Evolutionary conservation across 345 rosid species (phyloP), one percentile per base, ranked within the genome.

Genomic region (Camelina sativa): DNA sequence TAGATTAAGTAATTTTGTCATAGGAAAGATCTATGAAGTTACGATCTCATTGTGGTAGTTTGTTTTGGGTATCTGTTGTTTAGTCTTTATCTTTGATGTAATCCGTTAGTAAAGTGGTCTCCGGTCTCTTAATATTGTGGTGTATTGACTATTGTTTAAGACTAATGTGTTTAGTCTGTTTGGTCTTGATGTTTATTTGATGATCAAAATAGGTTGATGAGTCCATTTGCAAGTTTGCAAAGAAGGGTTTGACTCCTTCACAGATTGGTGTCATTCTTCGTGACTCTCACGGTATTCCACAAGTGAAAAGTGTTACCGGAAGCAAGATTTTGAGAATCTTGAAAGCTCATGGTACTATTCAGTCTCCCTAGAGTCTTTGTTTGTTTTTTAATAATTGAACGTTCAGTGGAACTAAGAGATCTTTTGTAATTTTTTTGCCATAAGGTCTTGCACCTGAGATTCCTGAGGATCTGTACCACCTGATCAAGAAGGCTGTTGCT

Each of bases 401-500:
- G 43, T n/a, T 53, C 5, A 11, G 1, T 1, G 13, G 0, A 63
- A 11, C 60, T 75, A 17, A 74, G 7, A 7, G 11, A 4, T 34
- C 1, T 2, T 12, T 32, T 55, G 34, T 22, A 1, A 48, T 57
- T 16, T n/a, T 0, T 34, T 34, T 6, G 8, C 9, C 3, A 37
- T 15, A 60, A 86, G 92, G 94, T 61, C 92, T 91, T 83, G 93
- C 97, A 8, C 97, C 98, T 58, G 96, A 91, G 78, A 89, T 93
- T 8, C 97, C 97, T 1, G 98, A 91, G 84, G 94, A 93, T 78
- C 76, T 93, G 61, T 91, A 93, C 54, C 98, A 91, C 74, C 79
- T 93, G 41, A 93, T 93, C 80, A 91, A 93, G 90, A 93, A 88
- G 74, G 97, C 98, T 0, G 97, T 93, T 43, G 94, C 98, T 28